phyloP scores from a whole-genome alignment of 1,284 basidiomycete genomes.

The Apiotrichum domesticum region DNA sequence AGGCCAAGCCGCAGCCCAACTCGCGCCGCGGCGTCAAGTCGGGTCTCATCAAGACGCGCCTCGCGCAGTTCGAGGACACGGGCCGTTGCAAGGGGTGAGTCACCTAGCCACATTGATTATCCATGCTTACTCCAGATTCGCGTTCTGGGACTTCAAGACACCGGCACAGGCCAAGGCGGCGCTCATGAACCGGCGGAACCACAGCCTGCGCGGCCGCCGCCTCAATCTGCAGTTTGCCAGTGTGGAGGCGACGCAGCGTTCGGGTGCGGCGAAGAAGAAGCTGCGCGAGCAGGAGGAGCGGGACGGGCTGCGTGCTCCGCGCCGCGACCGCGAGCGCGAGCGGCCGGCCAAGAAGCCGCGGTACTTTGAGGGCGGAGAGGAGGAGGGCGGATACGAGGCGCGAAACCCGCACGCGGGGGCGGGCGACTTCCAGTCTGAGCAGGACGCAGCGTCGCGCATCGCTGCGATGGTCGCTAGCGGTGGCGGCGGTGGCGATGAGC shows the following conservation, averaged over 20 bases:
- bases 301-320: neutral
- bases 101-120: neutral
- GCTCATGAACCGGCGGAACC: conserved; percentile 77
- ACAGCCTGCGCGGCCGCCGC: conserved; percentile 67
- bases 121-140: conserved; percentile 59
- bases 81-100: conserved; percentile 89
- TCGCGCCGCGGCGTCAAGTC: conserved; percentile 46
- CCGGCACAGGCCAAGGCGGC: conserved; percentile 72
- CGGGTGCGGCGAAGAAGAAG: conserved; percentile 15
- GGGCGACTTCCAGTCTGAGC: conserved; percentile 11
- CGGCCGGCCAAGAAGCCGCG: conserved; percentile 8
- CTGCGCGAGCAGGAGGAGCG: conserved; percentile 6
- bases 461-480: conserved; percentile 12
- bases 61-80: conserved; percentile 93
- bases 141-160: conserved; percentile 85
- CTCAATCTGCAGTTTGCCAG: conserved; percentile 40
- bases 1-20: conserved; percentile 23
- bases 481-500: neutral
- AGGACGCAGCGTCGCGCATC: conserved; percentile 11
- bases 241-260: conserved; percentile 36
- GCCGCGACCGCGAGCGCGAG: neutral
- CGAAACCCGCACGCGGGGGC: neutral
- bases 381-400: conserved; percentile 7
- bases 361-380: conserved; percentile 12
- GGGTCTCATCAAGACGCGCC: conserved; percentile 80